These are phyloP conservation scores for Physcia stellaris DNA, from an alignment of 495 filamentous ascomycete species.

Conservation along the genomic window DNA sequence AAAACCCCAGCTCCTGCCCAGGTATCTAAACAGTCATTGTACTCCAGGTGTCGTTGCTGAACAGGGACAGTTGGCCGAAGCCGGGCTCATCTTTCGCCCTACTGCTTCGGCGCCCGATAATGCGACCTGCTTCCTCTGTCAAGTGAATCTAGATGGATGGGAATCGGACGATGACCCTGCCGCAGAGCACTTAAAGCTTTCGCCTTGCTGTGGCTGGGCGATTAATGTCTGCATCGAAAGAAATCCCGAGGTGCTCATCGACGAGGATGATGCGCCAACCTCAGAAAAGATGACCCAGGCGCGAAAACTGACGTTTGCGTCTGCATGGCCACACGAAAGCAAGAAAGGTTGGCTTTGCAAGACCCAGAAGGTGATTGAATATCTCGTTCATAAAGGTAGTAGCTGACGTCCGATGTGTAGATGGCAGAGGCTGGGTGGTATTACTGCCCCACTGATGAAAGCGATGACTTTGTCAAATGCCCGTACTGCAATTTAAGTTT, in stretches of 20 bases:
- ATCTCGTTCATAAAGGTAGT: conserved; percentile 9
- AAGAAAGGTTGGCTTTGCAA: conserved; percentile 85
- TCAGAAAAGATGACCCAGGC: conserved; percentile 56
- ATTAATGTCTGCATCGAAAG: conserved; percentile 59
- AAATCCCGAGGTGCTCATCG: conserved; percentile 44
- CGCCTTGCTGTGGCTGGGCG: conserved; percentile 76
- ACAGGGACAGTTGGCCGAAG: conserved; percentile 59
- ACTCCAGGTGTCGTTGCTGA: conserved; percentile 7
- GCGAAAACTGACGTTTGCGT: conserved; percentile 62
- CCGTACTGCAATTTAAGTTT: conserved; percentile 75
- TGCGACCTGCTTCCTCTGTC: conserved; percentile 76
- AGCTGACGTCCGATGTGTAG: conserved; percentile 32
- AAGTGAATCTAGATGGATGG: conserved; percentile 74
- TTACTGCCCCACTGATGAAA: conserved; percentile 70
- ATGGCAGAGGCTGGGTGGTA: conserved; percentile 89
- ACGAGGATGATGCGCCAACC: conserved; percentile 55
- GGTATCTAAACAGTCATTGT: conserved; percentile 43
- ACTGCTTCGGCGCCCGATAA: conserved; percentile 65
- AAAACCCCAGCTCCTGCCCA: conserved; percentile 47
- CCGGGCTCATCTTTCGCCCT: conserved; percentile 83
- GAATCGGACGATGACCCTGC: conserved; percentile 69
- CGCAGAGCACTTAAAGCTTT: conserved; percentile 72
- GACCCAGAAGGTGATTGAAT: conserved; percentile 53
- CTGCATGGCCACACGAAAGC: conserved; percentile 72
- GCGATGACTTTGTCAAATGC: conserved; percentile 74